These are phyloP conservation scores for Meyerozyma guilliermondii DNA, from an alignment of 1,139 yeast genomes.

Conservation along the genomic window DNA sequence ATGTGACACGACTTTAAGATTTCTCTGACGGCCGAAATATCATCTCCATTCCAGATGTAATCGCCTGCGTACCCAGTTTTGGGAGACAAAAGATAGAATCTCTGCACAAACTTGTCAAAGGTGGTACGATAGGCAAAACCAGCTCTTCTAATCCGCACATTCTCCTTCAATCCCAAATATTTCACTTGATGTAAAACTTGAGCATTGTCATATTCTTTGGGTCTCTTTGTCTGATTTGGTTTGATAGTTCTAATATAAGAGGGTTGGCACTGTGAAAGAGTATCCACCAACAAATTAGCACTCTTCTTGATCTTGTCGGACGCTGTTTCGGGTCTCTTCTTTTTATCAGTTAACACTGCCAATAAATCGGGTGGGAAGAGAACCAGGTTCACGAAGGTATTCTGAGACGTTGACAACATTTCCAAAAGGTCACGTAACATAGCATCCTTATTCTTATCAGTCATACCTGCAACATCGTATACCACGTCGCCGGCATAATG, in stretches of 20 bases:
- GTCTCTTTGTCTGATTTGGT: constrained; percentile 91
- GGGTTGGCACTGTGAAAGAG: constrained; percentile 85
- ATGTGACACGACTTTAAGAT: constrained; percentile 78
- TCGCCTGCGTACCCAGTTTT: constrained; percentile 98
- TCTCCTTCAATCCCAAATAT: constrained; percentile 93
- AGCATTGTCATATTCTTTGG: constrained; percentile 81
- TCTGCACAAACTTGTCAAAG: constrained; percentile 94
- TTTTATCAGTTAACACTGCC: constrained; percentile 63
- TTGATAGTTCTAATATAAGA: constrained; percentile 97
- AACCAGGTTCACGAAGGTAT: constrained; percentile 52
- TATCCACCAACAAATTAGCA: constrained; percentile 87
- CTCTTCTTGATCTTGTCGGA: constrained; percentile 90
- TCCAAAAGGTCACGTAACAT: constrained; percentile 85
- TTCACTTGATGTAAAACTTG: constrained; percentile 95
- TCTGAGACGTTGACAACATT: constrained; percentile 65
- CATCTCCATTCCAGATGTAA: constrained; percentile 90
- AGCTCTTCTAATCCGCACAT: constrained; percentile 96
- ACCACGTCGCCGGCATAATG: constrained; percentile 99
- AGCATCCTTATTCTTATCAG: constrained; percentile 96
- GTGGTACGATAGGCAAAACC: constrained; percentile 98
- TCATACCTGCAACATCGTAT: constrained; percentile 85
- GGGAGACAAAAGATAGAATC: constrained; percentile 84
- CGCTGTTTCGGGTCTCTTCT: constrained; percentile 93
- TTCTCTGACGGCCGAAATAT: constrained; percentile 71
- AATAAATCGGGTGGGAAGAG: constrained; percentile 69